Evolutionary conservation across 495 filamentous ascomycete species (phyloP).

Genomic region (Hypoxylon rickii): DNA sequence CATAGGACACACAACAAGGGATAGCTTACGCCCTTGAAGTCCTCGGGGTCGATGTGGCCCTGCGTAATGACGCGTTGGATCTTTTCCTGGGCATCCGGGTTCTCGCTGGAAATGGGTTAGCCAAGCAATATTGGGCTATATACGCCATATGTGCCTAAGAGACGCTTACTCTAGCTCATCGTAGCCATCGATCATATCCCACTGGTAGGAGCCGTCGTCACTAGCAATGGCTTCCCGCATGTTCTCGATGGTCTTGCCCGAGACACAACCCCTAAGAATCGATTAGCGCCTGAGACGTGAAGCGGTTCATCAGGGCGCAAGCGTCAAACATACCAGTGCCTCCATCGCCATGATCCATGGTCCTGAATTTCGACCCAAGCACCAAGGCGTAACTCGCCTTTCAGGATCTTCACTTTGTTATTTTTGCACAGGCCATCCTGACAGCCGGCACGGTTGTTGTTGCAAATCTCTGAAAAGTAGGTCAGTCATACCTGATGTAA

Average conservation of each 20-base stretch:
- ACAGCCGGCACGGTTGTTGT: constrained; percentile 67
- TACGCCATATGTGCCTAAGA: background rate
- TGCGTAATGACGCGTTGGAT: constrained; percentile 63
- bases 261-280: constrained; percentile 76
- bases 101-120: constrained; percentile 27
- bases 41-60: constrained; percentile 75
- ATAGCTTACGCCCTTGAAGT: constrained; percentile 74
- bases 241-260: constrained; percentile 64
- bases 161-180: constrained; percentile 64
- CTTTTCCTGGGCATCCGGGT: constrained; percentile 63
- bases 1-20: background rate
- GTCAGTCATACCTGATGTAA: constrained; percentile 25
- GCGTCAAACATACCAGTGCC: constrained; percentile 79
- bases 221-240: constrained; percentile 51
- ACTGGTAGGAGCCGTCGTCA: constrained; percentile 46
- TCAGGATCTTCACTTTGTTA: constrained; percentile 66
- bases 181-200: constrained; percentile 66
- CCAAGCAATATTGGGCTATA: constrained; percentile 6
- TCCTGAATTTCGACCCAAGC: constrained; percentile 61
- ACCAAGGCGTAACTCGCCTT: constrained; percentile 75
- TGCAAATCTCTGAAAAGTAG: constrained; percentile 59
- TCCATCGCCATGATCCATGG: constrained; percentile 62
- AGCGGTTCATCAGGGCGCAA: too few relatives aligned
- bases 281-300: too few relatives aligned
- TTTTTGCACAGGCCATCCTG: constrained; percentile 70